Conservation (phyloP, 495 filamentous ascomycete species). For the Schizothecium vesticola region DNA sequence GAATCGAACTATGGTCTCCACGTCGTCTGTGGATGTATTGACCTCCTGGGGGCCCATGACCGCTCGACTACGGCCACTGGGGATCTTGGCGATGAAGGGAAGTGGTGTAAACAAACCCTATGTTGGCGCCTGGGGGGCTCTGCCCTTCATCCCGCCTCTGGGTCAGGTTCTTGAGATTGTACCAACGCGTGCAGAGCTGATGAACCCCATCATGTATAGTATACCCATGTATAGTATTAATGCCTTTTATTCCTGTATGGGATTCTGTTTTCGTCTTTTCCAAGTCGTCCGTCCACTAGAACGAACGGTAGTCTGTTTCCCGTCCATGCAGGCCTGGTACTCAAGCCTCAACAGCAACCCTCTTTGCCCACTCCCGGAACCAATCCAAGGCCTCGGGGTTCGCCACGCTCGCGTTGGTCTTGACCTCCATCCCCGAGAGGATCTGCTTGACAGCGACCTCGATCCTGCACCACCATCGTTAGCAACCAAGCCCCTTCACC, state of each 20-base stretch:
- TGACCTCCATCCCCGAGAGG: constrained; percentile 76
- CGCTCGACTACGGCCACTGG: too few relatives aligned
- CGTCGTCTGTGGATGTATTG: too few relatives aligned
- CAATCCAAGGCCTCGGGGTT: constrained; percentile 80
- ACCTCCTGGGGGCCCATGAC: too few relatives aligned
- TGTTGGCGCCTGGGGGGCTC: too few relatives aligned
- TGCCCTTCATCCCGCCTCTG: too few relatives aligned
- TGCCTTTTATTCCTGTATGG: background rate
- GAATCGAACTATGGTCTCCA: too few relatives aligned
- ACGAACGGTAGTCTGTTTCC: background rate
- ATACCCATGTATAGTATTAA: too few relatives aligned
- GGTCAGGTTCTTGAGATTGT: too few relatives aligned
- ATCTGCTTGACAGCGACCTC: constrained; percentile 94
- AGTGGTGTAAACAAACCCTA: too few relatives aligned
- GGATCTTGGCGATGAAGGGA: too few relatives aligned
- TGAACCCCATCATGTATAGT: too few relatives aligned
- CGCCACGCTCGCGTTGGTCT: constrained; percentile 78
- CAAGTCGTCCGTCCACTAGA: background rate
- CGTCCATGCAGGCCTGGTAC: background rate
- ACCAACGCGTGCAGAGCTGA: too few relatives aligned
- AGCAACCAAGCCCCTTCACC: background rate
- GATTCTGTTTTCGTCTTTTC: background rate
- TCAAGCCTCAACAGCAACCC: constrained; percentile 16
- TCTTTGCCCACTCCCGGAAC: constrained; percentile 67
- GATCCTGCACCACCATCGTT: constrained; percentile 43